A percentile compares a stretch with the other conserved stretches of the same genome.
Conservation (phyloP, 108 stramenopile genomes). For the Seminavis robusta region DNA sequence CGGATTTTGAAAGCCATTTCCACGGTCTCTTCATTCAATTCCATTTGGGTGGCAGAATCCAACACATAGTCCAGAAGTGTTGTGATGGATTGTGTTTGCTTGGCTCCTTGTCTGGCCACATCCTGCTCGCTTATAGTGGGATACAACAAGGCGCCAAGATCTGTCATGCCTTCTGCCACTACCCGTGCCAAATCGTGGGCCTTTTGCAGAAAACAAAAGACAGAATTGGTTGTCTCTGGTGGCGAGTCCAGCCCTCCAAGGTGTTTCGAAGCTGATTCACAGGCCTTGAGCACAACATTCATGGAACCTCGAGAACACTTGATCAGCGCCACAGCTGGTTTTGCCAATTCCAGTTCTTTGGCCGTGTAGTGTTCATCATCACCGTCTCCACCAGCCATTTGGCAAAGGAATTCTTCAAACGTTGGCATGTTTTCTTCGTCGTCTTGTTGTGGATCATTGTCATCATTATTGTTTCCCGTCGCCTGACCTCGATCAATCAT, state of each 20-base stretch:
- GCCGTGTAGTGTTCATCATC: slow-evolving; percentile 56
- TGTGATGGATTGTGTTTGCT: no score
- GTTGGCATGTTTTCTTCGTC: slow-evolving; percentile 3
- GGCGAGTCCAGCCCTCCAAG: slow-evolving; percentile 2
- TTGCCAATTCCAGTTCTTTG: slow-evolving; percentile 57
- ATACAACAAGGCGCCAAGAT: slow-evolving; percentile 71
- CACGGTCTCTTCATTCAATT: no score
- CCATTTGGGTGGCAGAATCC: no score
- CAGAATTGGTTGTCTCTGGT: not conserved
- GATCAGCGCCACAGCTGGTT: slow-evolving; percentile 56
- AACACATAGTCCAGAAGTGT: no score
- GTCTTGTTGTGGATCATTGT: slow-evolving; percentile 10
- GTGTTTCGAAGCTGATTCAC: slow-evolving; percentile 43
- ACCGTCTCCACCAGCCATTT: no score
- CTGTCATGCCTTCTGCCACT: slow-evolving; percentile 78
- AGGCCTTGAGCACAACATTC: slow-evolving; percentile 59
- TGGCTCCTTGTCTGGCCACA: no score
- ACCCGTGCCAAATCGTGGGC: slow-evolving; percentile 37
- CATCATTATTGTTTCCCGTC: slow-evolving; percentile 2
- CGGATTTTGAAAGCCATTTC: no score
- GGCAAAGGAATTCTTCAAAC: slow-evolving; percentile 22
- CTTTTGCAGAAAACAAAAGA: no score
- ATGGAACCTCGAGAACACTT: slow-evolving; percentile 75
- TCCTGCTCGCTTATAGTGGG: no score
- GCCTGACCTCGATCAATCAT: slow-evolving; percentile 52